These are phyloP conservation scores for Rhodomyrtus tomentosa DNA, from an alignment of 345 rosid genomes.

Conservation along the genomic window DNA sequence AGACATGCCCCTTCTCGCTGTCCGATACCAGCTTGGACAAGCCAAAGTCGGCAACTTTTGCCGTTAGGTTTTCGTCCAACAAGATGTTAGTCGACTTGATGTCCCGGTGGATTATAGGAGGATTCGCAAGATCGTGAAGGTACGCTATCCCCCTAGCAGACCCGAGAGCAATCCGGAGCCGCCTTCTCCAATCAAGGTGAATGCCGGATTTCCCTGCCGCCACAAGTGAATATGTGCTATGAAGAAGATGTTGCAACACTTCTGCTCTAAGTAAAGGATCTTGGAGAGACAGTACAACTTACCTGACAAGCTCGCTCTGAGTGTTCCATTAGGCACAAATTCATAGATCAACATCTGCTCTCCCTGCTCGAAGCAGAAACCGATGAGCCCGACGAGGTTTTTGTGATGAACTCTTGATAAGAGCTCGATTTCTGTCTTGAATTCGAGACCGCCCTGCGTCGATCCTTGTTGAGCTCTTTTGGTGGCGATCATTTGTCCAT, in stretches of 20 bases:
- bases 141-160: conserved; percentile 93
- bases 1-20: conserved; percentile 88
- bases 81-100: conserved; percentile 83
- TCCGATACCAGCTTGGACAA: conserved; percentile 87
- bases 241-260: background rate
- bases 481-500: conserved; percentile 69
- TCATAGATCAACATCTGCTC: conserved; percentile 91
- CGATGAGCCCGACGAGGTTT: conserved; percentile 82
- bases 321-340: conserved; percentile 76
- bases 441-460: conserved; percentile 85
- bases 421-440: conserved; percentile 95
- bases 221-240: background rate
- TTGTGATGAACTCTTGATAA: conserved; percentile 94
- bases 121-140: conserved; percentile 91
- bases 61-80: conserved; percentile 68
- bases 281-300: background rate
- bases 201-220: conserved; percentile 55
- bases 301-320: conserved; percentile 78
- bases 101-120: conserved; percentile 95
- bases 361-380: conserved; percentile 85
- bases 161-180: conserved; percentile 79
- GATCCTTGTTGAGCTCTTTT: conserved; percentile 93
- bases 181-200: conserved; percentile 76
- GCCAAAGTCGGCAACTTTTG: conserved; percentile 96
- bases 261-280: background rate